Percentiles rank a stretch among this genome's conserved stretches.
phyloP scores from a whole-genome alignment of 2,329 filamentous ascomycete species.

The Fusarium lyarnte region DNA sequence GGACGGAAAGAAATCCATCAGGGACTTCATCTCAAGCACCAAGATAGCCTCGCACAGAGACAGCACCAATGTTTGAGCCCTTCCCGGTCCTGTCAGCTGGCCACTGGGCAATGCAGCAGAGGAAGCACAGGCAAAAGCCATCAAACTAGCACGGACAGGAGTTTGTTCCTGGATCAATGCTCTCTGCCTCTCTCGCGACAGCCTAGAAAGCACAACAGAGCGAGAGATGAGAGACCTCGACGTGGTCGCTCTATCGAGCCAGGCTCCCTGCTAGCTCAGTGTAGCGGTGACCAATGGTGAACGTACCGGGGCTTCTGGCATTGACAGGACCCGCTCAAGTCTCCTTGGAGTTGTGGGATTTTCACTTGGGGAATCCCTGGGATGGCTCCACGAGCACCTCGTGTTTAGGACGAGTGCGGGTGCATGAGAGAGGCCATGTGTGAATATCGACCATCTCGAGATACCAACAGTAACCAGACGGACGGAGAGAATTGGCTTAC shows the following conservation, averaged over 20 bases:
- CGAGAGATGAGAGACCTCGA: constrained; percentile 17
- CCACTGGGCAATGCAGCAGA: constrained; percentile 25
- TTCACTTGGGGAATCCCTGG: constrained; percentile 46
- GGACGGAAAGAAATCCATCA: constrained; percentile 34
- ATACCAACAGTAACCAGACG: constrained; percentile 2
- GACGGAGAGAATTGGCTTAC: constrained; percentile 30
- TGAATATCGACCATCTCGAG: constrained; percentile 11
- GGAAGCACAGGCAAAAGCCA: constrained; percentile 26
- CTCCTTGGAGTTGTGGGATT: constrained; percentile 38
- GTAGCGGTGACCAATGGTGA: constrained; percentile 44
- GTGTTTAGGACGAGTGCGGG: constrained; percentile 40
- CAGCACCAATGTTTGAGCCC: constrained; percentile 35
- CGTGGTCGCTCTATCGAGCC: constrained; percentile 28
- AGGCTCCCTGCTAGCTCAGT: constrained; percentile 47
- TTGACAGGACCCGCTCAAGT: constrained; percentile 45
- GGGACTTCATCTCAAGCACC: constrained; percentile 25
- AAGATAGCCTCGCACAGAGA: constrained; percentile 16
- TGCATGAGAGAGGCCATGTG: constrained; percentile 24
- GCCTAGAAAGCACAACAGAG: neutral
- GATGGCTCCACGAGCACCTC: constrained; percentile 43
- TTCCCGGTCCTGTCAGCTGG: constrained; percentile 19
- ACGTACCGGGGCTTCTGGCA: constrained; percentile 30
- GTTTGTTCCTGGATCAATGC: constrained; percentile 28
- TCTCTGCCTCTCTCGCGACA: constrained; percentile 5
- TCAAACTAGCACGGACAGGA: constrained; percentile 22